These are phyloP conservation scores for Ascochyta lentis DNA, from an alignment of 2,329 filamentous ascomycete species.

Conservation along the genomic window DNA sequence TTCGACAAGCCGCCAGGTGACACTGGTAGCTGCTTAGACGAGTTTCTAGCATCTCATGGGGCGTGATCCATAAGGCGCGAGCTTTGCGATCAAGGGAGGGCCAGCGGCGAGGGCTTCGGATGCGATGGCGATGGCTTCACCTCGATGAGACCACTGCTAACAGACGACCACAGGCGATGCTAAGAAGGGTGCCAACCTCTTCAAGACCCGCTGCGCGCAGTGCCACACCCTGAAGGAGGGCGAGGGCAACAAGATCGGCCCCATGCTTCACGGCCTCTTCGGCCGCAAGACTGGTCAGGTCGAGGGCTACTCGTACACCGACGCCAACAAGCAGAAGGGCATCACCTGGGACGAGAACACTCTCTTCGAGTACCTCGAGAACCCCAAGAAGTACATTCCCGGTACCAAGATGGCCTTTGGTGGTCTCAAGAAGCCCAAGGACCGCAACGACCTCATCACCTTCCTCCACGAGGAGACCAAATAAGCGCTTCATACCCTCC, in stretches of 20 bases:
- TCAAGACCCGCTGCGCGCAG: slow-evolving; percentile 98
- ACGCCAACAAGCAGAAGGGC: slow-evolving; percentile 98
- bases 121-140: slow-evolving; percentile 7
- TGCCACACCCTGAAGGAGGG: slow-evolving; percentile 94
- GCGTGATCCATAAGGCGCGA: slow-evolving; percentile 23
- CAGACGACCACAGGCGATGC: slow-evolving; percentile 70
- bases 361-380: slow-evolving; percentile 98
- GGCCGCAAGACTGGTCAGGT: slow-evolving; percentile 93
- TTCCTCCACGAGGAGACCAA: slow-evolving; percentile 74
- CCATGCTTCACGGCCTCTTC: slow-evolving; percentile 95
- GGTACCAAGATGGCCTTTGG: slow-evolving; percentile 99
- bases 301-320: slow-evolving; percentile 95
- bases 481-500: slow-evolving; percentile 59
- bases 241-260: slow-evolving; percentile 97
- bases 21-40: slow-evolving; percentile 3
- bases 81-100: slow-evolving; percentile 37
- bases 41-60: slow-evolving; percentile 16
- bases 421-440: slow-evolving; percentile 99
- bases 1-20: slow-evolving; percentile 9
- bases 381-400: slow-evolving; percentile 99
- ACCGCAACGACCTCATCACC: slow-evolving; percentile 97
- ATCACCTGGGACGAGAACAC: slow-evolving; percentile 86
- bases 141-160: slow-evolving; percentile 27
- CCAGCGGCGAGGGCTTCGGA: slow-evolving; percentile 22
- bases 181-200: slow-evolving; percentile 97